Evolutionary conservation across 331 rosid genomes (phyloP).

Genomic region (Pyrus hybrid): DNA sequence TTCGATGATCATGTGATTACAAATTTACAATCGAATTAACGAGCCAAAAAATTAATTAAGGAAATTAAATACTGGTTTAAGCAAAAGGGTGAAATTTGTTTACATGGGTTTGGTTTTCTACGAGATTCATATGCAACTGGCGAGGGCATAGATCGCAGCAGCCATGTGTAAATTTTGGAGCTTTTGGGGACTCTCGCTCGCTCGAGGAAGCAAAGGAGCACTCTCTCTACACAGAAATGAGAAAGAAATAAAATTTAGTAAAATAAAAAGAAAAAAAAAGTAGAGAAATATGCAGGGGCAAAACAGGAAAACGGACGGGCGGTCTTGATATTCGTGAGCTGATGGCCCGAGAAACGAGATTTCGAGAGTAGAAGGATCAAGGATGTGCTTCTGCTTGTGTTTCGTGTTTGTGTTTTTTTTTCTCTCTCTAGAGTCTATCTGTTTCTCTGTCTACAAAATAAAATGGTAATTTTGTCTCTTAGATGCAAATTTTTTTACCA

Average conservation of each 20-base stretch:
- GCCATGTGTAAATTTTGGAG: constrained; percentile 30
- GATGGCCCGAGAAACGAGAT: constrained; percentile 56
- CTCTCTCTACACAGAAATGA: constrained; percentile 11
- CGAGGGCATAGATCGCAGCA: constrained; percentile 48
- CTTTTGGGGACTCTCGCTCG: constrained; percentile 25
- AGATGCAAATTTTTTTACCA: too few relatives aligned
- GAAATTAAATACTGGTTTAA: not conserved
- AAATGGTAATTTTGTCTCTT: not conserved
- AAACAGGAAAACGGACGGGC: constrained; percentile 26
- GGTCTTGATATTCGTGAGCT: constrained; percentile 37
- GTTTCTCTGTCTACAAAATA: not conserved
- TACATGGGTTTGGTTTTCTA: constrained; percentile 54
- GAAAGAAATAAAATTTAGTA: constrained; percentile 2
- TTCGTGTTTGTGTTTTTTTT: constrained; percentile 4
- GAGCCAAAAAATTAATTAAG: constrained; percentile 9
- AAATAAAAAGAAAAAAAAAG: not conserved
- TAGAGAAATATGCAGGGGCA: constrained; percentile 10
- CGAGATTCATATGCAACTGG: constrained; percentile 32
- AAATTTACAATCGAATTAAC: constrained; percentile 2
- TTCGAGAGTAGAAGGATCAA: constrained; percentile 18
- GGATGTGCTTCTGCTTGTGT: constrained; percentile 16
- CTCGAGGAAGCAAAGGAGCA: constrained; percentile 25
- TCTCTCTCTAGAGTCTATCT: not conserved
- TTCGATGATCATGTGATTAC: constrained; percentile 16
- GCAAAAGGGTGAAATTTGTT: constrained; percentile 5